phyloP scores from a whole-genome alignment of 331 rosid genomes.

The Ulmus americana region DNA sequence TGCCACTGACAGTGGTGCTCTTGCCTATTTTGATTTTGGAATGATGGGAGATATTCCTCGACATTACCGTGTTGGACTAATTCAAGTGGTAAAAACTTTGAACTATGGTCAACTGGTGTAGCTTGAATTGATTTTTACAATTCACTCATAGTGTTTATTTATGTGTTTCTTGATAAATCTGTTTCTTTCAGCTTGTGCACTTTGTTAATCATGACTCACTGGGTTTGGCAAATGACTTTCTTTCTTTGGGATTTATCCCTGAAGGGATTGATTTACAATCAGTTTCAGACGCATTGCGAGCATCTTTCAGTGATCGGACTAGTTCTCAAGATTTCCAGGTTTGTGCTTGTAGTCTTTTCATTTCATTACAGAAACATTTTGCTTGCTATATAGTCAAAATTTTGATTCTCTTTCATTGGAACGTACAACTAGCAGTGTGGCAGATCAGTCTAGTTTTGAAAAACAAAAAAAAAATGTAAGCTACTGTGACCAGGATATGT shows the following conservation, averaged over 20 bases:
- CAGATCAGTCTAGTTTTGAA: too few species aligned
- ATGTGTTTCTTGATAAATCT: constrained; percentile 24
- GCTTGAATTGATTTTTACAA: neutral
- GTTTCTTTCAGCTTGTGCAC: constrained; percentile 90
- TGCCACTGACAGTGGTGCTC: constrained; percentile 61
- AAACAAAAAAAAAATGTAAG: too few species aligned
- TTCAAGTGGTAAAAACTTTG: constrained; percentile 58
- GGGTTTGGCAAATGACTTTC: constrained; percentile 96
- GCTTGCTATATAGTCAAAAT: neutral
- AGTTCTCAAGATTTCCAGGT: constrained; percentile 92
- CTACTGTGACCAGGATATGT: too few species aligned
- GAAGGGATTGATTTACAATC: constrained; percentile 63
- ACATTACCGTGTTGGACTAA: constrained; percentile 85
- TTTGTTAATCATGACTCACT: constrained; percentile 90
- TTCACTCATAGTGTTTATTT: neutral
- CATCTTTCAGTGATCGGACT: constrained; percentile 51
- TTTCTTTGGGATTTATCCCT: constrained; percentile 91
- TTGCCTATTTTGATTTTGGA: constrained; percentile 95
- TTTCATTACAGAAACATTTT: constrained; percentile 15
- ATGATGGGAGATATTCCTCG: constrained; percentile 99
- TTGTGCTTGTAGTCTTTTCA: constrained; percentile 17
- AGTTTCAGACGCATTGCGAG: constrained; percentile 63
- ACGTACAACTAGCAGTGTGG: too few species aligned
- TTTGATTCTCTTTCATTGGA: neutral
- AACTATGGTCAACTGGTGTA: neutral